A percentile compares a stretch with the other conserved stretches of the same genome.
These are phyloP conservation scores for Emiliania huxleyi DNA, from an alignment of 78 protist species.

Conservation along the genomic window DNA sequence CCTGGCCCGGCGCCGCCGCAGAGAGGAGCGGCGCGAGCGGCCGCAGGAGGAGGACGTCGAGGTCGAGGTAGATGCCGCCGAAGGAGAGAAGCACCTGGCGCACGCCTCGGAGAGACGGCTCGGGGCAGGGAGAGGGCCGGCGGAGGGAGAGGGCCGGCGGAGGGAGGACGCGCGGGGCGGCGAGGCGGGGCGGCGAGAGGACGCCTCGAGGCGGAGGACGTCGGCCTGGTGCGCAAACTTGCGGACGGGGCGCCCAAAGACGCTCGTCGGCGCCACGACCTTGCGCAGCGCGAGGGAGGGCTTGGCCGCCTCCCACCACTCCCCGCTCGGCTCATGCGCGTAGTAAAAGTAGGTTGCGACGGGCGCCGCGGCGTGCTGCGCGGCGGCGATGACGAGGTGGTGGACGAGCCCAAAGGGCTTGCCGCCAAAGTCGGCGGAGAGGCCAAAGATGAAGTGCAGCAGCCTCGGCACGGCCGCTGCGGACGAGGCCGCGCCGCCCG, in stretches of 20 bases:
- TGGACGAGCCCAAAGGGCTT: slow-evolving; percentile 39
- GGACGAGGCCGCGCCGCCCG: not conserved
- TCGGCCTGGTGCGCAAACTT: slow-evolving; percentile 24
- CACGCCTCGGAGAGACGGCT: too few relatives aligned
- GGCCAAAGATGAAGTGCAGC: slow-evolving; percentile 35
- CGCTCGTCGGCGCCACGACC: not conserved
- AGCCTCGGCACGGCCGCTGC: not conserved
- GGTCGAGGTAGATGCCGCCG: slow-evolving; percentile 45
- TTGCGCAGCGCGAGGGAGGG: not conserved
- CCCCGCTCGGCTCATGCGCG: slow-evolving; percentile 17
- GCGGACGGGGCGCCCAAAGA: not conserved
- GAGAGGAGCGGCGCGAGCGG: not conserved
- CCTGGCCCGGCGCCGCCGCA: too few relatives aligned
- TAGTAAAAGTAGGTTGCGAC: not conserved
- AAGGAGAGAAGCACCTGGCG: not conserved
- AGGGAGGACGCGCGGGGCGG: too few relatives aligned
- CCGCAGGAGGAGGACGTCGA: slow-evolving; percentile 26
- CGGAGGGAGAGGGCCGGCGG: too few relatives aligned
- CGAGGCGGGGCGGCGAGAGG: too few relatives aligned
- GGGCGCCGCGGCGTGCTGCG: not conserved
- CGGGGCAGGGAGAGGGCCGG: too few relatives aligned
- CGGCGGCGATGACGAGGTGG: slow-evolving; percentile 14
- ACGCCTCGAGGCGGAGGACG: slow-evolving; percentile 17
- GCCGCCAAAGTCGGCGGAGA: slow-evolving; percentile 36
- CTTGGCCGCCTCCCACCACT: slow-evolving; percentile 7